A percentile compares a stretch with the other conserved stretches of the same genome.
Evolutionary conservation across 495 filamentous ascomycete species (phyloP).

Genomic region (Bacidia rubella): DNA sequence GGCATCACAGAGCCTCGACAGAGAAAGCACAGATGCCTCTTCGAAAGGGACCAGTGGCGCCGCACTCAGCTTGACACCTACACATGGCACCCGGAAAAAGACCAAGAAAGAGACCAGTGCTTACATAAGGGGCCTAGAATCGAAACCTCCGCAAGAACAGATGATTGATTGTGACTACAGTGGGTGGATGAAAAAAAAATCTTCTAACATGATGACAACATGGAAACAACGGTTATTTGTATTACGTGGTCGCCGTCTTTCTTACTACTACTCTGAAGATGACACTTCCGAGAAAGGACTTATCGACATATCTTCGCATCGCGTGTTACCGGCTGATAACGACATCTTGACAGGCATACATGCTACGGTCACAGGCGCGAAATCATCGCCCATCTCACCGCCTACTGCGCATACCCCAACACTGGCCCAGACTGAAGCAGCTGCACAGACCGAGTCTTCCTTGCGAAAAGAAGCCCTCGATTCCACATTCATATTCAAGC

Average conservation of each 20-base stretch:
- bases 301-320: slow-evolving; percentile 94
- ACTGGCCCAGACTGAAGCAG: slow-evolving; percentile 29
- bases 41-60: slow-evolving; percentile 48
- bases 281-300: slow-evolving; percentile 87
- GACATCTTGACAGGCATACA: slow-evolving; percentile 82
- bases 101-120: slow-evolving; percentile 91
- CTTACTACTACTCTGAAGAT: slow-evolving; percentile 90
- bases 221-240: slow-evolving; percentile 96
- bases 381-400: slow-evolving; percentile 60
- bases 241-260: slow-evolving; percentile 74
- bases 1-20: slow-evolving; percentile 63
- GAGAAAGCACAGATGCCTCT: slow-evolving; percentile 50
- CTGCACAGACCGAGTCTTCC: slow-evolving; percentile 19
- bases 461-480: slow-evolving; percentile 27
- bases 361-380: slow-evolving; percentile 79
- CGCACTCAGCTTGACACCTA: slow-evolving; percentile 29
- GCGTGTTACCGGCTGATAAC: slow-evolving; percentile 87
- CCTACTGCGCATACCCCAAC: slow-evolving; percentile 47
- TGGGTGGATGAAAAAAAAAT: slow-evolving; percentile 99
- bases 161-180: slow-evolving; percentile 82
- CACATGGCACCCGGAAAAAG: slow-evolving; percentile 40
- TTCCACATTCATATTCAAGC: slow-evolving; percentile 91
- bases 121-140: slow-evolving; percentile 74
- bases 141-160: slow-evolving; percentile 70
- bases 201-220: slow-evolving; percentile 83